Evolutionary conservation across 371 early-diverging fungal species (phyloP), one percentile per base, ranked within the genome.

Genomic region (Syncephalastrum racemosum): DNA sequence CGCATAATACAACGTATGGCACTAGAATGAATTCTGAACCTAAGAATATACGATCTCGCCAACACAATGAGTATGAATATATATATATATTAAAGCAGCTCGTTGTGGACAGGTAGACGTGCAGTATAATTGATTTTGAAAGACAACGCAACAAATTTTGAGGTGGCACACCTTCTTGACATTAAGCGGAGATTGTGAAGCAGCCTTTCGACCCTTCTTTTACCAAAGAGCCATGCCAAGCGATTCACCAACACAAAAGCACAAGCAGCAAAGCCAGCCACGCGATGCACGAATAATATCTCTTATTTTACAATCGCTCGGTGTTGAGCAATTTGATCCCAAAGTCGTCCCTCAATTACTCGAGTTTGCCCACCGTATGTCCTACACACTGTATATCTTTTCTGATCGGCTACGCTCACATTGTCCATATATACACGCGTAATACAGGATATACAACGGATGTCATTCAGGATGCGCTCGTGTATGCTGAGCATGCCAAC

Each of bases 261-360:
- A 52, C 40, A 59, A 59, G 48, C 59, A 59, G 27, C 59, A 60
- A 42, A 39, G 58, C 16, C 69, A 70, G 49, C 99, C 99, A 13
- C 79, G 93, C 25, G 95, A 96, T 73, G 96, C 95, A 20, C 89
- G 91, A 76, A 86, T 98, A 20, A 88, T 99, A 54, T 91, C 96
- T 2, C 74, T 99, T 52, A 86, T 99, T 27, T 73, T 99, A 39
- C 87, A 93, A 63, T 90, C 96, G 2, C 81, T 93, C 24, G 98
- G 94, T 10, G 89, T 99, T 16, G 90, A 93, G 53, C 97, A 98
- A 56, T 97, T 92, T 67, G 98, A 98, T 65, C 97, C 98, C 10
- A 89, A 92, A 70, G 99, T 99, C 7, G 90, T 98, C 41, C 90
- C 93, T 54, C 98, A 97, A 72, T 76, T 99, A 47, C 79, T 98